These are phyloP conservation scores for Barbarea vulgaris DNA, from an alignment of 345 rosid genomes.

Conservation along the genomic window DNA sequence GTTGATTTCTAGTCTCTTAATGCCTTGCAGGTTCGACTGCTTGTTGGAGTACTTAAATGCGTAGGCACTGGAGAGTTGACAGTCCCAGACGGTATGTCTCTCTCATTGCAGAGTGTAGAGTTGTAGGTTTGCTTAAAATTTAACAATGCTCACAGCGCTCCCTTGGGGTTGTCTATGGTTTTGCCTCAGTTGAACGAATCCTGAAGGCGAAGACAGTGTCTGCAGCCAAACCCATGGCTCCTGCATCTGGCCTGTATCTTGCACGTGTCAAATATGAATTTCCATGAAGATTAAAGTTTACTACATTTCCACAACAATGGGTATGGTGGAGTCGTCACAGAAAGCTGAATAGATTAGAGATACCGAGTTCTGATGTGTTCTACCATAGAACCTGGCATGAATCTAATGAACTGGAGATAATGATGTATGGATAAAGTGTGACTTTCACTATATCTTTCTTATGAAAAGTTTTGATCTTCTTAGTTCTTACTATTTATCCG, in stretches of 20 bases:
- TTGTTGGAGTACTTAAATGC: constrained; percentile 83
- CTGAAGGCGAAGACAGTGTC: constrained; percentile 67
- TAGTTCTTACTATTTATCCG: not conserved
- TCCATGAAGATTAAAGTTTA: constrained; percentile 35
- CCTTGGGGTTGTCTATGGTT: constrained; percentile 4
- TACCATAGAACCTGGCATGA: constrained; percentile 3
- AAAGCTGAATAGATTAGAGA: constrained; percentile 28
- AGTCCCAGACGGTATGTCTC: constrained; percentile 62
- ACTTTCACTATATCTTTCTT: not conserved
- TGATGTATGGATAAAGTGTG: not conserved
- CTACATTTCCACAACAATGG: not conserved
- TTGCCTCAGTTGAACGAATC: constrained; percentile 63
- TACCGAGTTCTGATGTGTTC: not conserved
- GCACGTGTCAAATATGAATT: constrained; percentile 80
- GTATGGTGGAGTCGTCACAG: not conserved
- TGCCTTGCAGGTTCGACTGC: constrained; percentile 73
- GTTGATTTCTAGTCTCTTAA: constrained; percentile 21
- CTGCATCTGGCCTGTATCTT: constrained; percentile 81
- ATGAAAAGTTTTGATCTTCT: constrained; percentile 2
- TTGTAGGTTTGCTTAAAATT: not conserved
- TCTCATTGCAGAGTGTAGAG: not conserved
- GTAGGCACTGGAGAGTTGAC: constrained; percentile 81
- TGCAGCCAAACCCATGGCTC: constrained; percentile 88
- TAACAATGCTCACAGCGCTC: not conserved
- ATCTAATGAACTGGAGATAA: not conserved